These are phyloP conservation scores for Verbascum thapsus DNA, from an alignment of 257 asterid genomes.

Conservation along the genomic window DNA sequence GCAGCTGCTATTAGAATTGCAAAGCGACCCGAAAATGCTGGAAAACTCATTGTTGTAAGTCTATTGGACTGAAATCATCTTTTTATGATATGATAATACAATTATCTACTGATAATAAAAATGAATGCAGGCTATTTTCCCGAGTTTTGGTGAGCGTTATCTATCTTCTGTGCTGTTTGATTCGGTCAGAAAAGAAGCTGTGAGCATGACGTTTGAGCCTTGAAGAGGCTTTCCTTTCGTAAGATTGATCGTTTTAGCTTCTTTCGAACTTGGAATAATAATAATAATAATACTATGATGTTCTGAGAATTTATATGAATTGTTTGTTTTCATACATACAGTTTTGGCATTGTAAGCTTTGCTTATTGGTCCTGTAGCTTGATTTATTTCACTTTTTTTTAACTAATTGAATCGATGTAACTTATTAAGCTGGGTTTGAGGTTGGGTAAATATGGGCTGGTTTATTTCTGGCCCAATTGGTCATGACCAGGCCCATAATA, in stretches of 20 bases:
- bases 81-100: not conserved
- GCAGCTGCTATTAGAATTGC: conserved; percentile 80
- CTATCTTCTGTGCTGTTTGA: conserved; percentile 86
- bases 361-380: no score
- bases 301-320: not conserved
- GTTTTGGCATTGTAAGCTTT: no score
- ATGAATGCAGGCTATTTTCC: conserved; percentile 63
- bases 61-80: not conserved
- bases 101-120: not conserved
- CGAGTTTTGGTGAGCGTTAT: conserved; percentile 93
- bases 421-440: no score
- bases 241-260: not conserved
- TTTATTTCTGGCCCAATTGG: no score
- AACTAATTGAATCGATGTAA: no score
- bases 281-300: no score
- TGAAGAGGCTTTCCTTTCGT: conserved; percentile 34
- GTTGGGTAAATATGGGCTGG: no score
- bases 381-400: no score
- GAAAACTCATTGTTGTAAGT: conserved; percentile 92
- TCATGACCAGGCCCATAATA: no score
- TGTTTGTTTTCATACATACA: not conserved
- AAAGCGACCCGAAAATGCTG: conserved; percentile 76
- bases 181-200: conserved; percentile 73
- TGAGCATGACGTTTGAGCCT: conserved; percentile 71
- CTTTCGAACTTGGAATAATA: conserved; percentile 27